Conservation (phyloP, 208 protist genomes). For the Lotmaria passim region DNA sequence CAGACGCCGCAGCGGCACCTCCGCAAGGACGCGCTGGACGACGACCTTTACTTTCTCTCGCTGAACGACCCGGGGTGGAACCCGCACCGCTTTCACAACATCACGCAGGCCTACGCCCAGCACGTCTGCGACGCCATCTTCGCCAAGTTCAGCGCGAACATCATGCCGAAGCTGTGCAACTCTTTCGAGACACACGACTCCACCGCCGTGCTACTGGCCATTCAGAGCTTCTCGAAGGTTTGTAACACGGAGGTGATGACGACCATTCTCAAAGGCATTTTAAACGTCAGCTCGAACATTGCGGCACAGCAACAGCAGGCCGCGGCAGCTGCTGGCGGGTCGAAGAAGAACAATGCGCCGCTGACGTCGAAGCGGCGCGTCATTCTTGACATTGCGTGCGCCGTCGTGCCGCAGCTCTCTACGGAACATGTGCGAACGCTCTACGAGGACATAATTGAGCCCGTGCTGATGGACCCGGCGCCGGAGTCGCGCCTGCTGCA, state of each 20-base stretch:
- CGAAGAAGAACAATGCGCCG: conserved; percentile 43
- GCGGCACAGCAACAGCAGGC: conserved; percentile 20
- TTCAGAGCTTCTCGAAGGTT: conserved; percentile 86
- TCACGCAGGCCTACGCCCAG: conserved; percentile 63
- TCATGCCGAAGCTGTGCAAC: conserved; percentile 91
- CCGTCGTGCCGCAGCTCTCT: conserved; percentile 73
- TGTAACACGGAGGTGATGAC: conserved; percentile 83
- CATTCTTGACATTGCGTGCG: conserved; percentile 86
- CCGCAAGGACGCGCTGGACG: conserved; percentile 71
- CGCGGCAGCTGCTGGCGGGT: background rate
- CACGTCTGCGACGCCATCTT: conserved; percentile 77
- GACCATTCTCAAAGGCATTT: conserved; percentile 81
- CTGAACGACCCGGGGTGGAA: conserved; percentile 80
- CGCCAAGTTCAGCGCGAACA: conserved; percentile 83
- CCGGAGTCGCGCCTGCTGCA: conserved; percentile 82
- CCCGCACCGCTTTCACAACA: conserved; percentile 83
- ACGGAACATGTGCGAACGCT: conserved; percentile 62
- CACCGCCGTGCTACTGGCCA: conserved; percentile 82
- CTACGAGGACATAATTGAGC: conserved; percentile 83
- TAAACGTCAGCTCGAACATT: conserved; percentile 76
- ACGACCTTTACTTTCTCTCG: conserved; percentile 72
- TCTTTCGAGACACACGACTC: conserved; percentile 77
- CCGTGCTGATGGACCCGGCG: conserved; percentile 77
- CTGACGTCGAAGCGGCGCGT: conserved; percentile 81
- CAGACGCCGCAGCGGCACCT: conserved; percentile 7